Evolutionary conservation across 805 yeast genomes (phyloP), one percentile per base, ranked within the genome.

Genomic region (Sungouiozyma intestinalis): DNA sequence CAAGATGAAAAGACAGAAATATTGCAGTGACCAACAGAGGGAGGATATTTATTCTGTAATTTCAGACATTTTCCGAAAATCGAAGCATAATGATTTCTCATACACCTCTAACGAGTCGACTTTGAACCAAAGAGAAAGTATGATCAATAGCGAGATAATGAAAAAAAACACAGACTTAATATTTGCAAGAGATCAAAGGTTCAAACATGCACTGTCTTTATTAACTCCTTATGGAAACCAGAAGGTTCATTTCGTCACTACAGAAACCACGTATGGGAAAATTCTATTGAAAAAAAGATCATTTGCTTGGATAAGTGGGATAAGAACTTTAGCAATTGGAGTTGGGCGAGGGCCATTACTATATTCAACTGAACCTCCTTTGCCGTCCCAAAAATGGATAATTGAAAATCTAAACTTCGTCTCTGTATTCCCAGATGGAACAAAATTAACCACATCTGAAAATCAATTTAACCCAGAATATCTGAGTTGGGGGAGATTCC

Each of bases 401-500:
- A 77, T 83, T 16, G 88, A 94, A 0, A 76, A 75, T 44, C 65
- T 88, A 62, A 83, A 85, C 54, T 76, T 85, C 52, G 75, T 72
- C 46, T 73, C 85, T 0, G 49, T 74, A 16, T 73, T 87, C 35
- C 94, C 96, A 0, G 73, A 71, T 36, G 75, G 74, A 64, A 72
- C 81, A 1, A 82, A 77, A 16, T 74, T 85, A 1, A 66, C 79
- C 1, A 60, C 79, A 2, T 80, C 79, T 4, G 20, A 16, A 3
- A 74, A 72, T 39, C 77, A 73, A 2, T 52, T 85, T 9, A 68
- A 73, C n/a, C 63, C 68, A 1, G 70, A 65, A 13, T 61, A 71
- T 3, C 57, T 72, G 32, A 75, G 76, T 33, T 87, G 96, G 96
- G 95, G 94, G 0, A 75, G 77, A 47, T 92, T 92, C 57, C 96